Percentiles rank a stretch among this genome's conserved stretches.
Conservation (phyloP, 169 alveolate species). For the Cyclospora cayetanensis region DNA sequence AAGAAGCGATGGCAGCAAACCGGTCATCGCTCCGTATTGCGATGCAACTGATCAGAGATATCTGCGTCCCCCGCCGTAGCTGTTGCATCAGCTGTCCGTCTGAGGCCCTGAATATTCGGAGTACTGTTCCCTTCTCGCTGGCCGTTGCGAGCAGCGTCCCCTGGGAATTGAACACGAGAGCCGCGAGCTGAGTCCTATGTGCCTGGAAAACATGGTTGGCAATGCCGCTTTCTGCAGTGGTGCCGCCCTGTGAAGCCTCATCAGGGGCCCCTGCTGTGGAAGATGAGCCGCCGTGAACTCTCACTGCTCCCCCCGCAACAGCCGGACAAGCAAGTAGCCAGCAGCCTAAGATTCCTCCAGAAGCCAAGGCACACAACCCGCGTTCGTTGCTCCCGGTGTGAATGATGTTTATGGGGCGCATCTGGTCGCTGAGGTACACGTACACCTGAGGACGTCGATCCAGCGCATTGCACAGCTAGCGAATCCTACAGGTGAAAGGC, state of each 20-base stretch:
- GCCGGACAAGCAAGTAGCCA: slow-evolving; percentile 72
- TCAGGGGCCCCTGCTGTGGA: neutral
- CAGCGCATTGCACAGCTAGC: too few species aligned
- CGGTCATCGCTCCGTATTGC: slow-evolving; percentile 54
- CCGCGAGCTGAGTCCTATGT: slow-evolving; percentile 58
- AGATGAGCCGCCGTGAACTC: slow-evolving; percentile 23
- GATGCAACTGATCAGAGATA: slow-evolving; percentile 33
- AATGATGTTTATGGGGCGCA: slow-evolving; percentile 53
- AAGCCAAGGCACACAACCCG: slow-evolving; percentile 63
- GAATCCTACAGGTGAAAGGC: too few species aligned
- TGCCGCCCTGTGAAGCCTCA: neutral
- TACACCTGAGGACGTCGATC: slow-evolving; percentile 20
- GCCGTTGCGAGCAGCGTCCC: slow-evolving; percentile 74
- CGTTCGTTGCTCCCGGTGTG: slow-evolving; percentile 70
- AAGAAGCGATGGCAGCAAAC: slow-evolving; percentile 70
- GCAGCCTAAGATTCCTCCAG: neutral
- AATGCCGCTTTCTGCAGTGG: neutral
- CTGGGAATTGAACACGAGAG: slow-evolving; percentile 39
- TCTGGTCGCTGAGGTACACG: slow-evolving; percentile 47
- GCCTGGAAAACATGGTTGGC: slow-evolving; percentile 62
- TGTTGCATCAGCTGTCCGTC: slow-evolving; percentile 74
- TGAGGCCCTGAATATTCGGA: slow-evolving; percentile 70
- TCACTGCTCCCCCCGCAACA: slow-evolving; percentile 63
- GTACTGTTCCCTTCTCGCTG: slow-evolving; percentile 74
- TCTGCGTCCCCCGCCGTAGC: slow-evolving; percentile 74